A percentile compares a stretch with the other conserved stretches of the same genome.
These are phyloP conservation scores for Aspergillus hancockii DNA, from an alignment of 495 filamentous ascomycete genomes.

Conservation along the genomic window DNA sequence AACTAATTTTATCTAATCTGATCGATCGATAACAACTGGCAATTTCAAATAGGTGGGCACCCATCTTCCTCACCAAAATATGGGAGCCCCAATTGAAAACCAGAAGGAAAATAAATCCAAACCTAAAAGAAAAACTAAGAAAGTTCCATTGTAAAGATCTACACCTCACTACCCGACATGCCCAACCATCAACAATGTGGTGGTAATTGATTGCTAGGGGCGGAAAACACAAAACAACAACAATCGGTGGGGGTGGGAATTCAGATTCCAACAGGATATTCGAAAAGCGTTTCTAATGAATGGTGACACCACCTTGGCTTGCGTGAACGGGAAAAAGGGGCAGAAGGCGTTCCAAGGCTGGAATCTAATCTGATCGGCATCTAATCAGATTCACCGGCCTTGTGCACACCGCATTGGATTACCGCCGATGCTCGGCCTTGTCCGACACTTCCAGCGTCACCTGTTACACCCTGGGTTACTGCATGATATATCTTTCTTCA, in stretches of 20 bases:
- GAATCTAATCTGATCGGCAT: slow-evolving; percentile 21
- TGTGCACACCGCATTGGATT: slow-evolving; percentile 2
- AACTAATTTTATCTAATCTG: slow-evolving; percentile 23
- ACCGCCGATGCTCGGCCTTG: slow-evolving; percentile 12
- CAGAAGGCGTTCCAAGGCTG: neutral
- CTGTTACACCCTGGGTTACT: neutral
- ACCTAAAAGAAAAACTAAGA: neutral
- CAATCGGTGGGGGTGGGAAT: no score
- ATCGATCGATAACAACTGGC: slow-evolving; percentile 20
- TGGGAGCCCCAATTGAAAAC: neutral
- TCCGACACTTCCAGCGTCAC: slow-evolving; percentile 2
- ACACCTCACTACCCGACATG: neutral
- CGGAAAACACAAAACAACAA: neutral
- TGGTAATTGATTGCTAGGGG: neutral
- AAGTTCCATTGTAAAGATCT: neutral
- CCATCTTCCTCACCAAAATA: no score
- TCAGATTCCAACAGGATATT: no score
- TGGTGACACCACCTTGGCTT: neutral
- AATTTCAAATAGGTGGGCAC: neutral
- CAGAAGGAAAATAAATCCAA: neutral
- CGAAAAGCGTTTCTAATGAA: no score
- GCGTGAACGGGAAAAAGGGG: neutral
- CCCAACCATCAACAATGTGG: neutral
- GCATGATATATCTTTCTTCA: neutral
- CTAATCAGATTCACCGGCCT: slow-evolving; percentile 19